phyloP scores from a whole-genome alignment of 2,329 filamentous ascomycete species.

The Aschersonia sp. region DNA sequence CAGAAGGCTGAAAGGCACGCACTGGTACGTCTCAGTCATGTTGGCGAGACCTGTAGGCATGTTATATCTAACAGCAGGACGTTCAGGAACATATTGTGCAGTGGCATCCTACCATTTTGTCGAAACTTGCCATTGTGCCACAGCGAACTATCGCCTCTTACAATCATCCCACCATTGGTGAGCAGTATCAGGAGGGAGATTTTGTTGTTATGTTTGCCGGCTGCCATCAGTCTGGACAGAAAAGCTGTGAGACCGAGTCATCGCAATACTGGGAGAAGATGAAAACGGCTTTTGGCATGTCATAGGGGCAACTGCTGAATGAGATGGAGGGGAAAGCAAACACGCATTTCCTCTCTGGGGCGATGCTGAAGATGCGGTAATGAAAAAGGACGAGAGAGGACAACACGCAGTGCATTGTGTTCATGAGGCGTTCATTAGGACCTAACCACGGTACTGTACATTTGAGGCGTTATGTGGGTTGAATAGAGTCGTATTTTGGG shows the following conservation, averaged over 20 bases:
- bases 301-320: not conserved
- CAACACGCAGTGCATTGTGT: conserved; percentile 3
- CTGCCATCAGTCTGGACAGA: conserved; percentile 43
- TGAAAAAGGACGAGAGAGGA: not conserved
- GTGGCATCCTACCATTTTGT: conserved; percentile 93
- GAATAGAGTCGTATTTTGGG: conserved; percentile 1
- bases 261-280: conserved; percentile 32
- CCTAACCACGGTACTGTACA: conserved; percentile 1
- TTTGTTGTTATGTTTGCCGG: conserved; percentile 66
- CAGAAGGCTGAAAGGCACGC: conserved; percentile 89
- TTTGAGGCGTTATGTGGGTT: conserved; percentile 5
- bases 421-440: conserved; percentile 6
- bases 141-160: conserved; percentile 77
- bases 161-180: conserved; percentile 37
- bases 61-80: not conserved
- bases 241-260: conserved; percentile 61
- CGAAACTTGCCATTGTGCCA: conserved; percentile 78
- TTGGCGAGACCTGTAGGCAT: not conserved
- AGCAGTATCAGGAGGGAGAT: conserved; percentile 67
- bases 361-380: not conserved
- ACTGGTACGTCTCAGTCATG: conserved; percentile 42
- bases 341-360: not conserved
- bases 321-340: not conserved
- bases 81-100: conserved; percentile 70
- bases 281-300: conserved; percentile 23